These are phyloP conservation scores for Calonectria leucothoes DNA, from an alignment of 2,329 filamentous ascomycete genomes.

Conservation along the genomic window DNA sequence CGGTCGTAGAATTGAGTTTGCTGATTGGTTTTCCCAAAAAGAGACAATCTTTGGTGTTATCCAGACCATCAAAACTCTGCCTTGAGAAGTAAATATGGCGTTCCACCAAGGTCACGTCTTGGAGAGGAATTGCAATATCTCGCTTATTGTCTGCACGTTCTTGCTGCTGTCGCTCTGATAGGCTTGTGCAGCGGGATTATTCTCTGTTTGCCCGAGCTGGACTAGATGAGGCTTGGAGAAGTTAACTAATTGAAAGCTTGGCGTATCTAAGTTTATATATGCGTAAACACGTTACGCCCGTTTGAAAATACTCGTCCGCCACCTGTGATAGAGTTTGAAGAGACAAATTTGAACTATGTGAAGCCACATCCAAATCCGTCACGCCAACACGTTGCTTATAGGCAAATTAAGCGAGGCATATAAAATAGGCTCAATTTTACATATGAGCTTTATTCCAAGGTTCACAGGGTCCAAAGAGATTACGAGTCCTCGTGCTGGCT, in stretches of 20 bases:
- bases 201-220: no score
- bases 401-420: neutral
- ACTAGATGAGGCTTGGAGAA: neutral
- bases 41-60: neutral
- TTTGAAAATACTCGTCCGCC: neutral
- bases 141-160: neutral
- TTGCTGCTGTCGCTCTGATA: neutral
- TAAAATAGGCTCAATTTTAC: neutral
- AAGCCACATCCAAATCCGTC: neutral
- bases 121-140: no score
- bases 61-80: neutral
- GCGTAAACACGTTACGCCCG: neutral
- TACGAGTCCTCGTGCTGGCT: neutral
- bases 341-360: neutral
- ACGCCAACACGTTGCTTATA: neutral
- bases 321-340: neutral
- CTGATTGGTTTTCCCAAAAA: neutral
- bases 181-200: neutral
- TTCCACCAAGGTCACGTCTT: neutral
- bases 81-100: neutral
- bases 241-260: neutral
- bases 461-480: neutral
- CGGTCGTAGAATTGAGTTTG: neutral
- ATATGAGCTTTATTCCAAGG: constrained; percentile 5
- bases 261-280: neutral